Evolutionary conservation across 2,329 filamentous ascomycete genomes (phyloP).

Genomic region (Exophiala sp.): DNA sequence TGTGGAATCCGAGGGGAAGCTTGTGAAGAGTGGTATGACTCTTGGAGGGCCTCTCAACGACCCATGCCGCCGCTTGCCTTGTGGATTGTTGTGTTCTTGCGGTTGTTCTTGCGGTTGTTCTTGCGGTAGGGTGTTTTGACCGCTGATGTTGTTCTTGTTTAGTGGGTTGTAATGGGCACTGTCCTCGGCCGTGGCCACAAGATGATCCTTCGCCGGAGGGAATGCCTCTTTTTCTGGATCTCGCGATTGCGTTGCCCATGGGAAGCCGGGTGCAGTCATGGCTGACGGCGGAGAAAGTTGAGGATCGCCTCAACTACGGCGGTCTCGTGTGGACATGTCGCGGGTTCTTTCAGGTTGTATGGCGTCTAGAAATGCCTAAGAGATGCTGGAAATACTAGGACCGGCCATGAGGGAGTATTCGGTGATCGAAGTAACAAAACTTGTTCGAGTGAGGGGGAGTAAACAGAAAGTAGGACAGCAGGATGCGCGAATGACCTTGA

Average conservation of each 20-base stretch:
- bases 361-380: background rate
- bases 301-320: constrained; percentile 2
- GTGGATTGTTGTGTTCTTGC: constrained; percentile 5
- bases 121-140: constrained; percentile 3
- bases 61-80: constrained; percentile 9
- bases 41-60: constrained; percentile 10
- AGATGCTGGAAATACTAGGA: too few relatives aligned
- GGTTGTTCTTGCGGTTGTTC: too few relatives aligned
- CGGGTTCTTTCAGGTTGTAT: background rate
- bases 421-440: too few relatives aligned
- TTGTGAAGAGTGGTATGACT: constrained; percentile 1
- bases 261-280: constrained; percentile 24
- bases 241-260: constrained; percentile 22
- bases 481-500: too few relatives aligned
- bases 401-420: too few relatives aligned
- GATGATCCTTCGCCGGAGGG: background rate
- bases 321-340: constrained; percentile 8
- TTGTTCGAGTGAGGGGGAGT: too few relatives aligned
- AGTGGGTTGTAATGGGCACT: background rate
- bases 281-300: background rate
- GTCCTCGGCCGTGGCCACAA: background rate
- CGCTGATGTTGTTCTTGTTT: background rate
- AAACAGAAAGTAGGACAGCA: too few relatives aligned
- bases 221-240: constrained; percentile 19
- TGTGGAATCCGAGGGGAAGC: background rate